Percentiles rank a stretch among this genome's conserved stretches.
Conservation (phyloP, 805 yeast genomes). For the Candida michaelii region DNA sequence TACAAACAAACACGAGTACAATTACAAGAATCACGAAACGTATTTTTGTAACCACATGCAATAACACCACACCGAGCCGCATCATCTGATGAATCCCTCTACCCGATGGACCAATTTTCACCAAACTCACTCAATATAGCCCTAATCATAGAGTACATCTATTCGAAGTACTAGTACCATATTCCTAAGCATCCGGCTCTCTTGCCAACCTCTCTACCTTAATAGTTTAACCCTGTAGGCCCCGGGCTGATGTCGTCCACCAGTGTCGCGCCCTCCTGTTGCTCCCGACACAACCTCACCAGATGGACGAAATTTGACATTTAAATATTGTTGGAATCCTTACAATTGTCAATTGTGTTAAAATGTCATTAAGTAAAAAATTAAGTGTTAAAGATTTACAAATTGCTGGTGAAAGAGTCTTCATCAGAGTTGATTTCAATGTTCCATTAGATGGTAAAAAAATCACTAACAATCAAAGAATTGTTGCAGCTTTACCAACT, state of each 20-base stretch:
- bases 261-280: constrained; percentile 5
- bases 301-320: constrained; percentile 14
- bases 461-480: constrained; percentile 99
- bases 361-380: constrained; percentile 91
- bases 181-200: too few species aligned
- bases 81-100: constrained; percentile 6
- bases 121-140: too few species aligned
- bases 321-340: constrained; percentile 2
- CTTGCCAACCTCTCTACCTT: background rate
- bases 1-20: too few species aligned
- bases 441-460: constrained; percentile 93
- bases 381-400: constrained; percentile 89
- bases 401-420: constrained; percentile 89
- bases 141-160: too few species aligned
- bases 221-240: background rate
- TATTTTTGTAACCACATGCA: background rate
- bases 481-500: constrained; percentile 99
- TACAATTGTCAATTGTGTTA: constrained; percentile 8
- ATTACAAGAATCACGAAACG: too few species aligned
- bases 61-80: constrained; percentile 4
- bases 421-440: constrained; percentile 97
- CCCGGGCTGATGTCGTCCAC: constrained; percentile 10
- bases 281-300: constrained; percentile 16
- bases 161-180: too few species aligned
- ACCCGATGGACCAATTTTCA: background rate